Percentiles rank a stretch among this genome's conserved stretches.
Evolutionary conservation across 139 green algal genomes (phyloP).

Genomic region (Tetraselmis chui): DNA sequence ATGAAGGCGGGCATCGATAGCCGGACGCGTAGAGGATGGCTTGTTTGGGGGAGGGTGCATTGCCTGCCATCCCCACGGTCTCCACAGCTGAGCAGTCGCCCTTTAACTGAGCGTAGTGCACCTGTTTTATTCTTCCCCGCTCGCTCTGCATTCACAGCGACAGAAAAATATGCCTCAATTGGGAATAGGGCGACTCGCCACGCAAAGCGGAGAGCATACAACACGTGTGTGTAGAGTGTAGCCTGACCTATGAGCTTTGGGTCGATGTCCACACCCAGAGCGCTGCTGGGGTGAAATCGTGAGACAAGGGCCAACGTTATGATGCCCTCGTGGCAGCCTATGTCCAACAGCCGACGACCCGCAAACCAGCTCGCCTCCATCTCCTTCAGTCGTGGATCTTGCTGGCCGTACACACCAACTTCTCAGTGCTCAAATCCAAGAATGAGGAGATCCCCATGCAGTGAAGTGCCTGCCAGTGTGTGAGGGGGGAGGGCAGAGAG

Average conservation of each 20-base stretch:
- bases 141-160: too few species aligned
- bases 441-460: not conserved
- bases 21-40: too few species aligned
- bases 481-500: not conserved
- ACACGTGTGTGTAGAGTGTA: too few species aligned
- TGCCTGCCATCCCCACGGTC: too few species aligned
- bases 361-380: constrained; percentile 64
- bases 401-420: constrained; percentile 6
- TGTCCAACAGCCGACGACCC: constrained; percentile 61
- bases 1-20: too few species aligned
- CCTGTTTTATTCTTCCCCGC: too few species aligned
- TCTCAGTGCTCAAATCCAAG: not conserved
- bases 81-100: too few species aligned
- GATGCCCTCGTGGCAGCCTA: constrained; percentile 91
- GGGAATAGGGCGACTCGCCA: too few species aligned
- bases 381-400: constrained; percentile 18
- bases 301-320: constrained; percentile 68
- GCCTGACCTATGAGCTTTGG: constrained; percentile 40
- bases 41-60: too few species aligned
- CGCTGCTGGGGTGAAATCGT: constrained; percentile 36
- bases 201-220: too few species aligned
- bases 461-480: not conserved
- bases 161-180: too few species aligned
- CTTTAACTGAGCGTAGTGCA: too few species aligned
- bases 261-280: constrained; percentile 86